Evolutionary conservation across 331 rosid species (phyloP).

Genomic region (Saraca asoca): DNA sequence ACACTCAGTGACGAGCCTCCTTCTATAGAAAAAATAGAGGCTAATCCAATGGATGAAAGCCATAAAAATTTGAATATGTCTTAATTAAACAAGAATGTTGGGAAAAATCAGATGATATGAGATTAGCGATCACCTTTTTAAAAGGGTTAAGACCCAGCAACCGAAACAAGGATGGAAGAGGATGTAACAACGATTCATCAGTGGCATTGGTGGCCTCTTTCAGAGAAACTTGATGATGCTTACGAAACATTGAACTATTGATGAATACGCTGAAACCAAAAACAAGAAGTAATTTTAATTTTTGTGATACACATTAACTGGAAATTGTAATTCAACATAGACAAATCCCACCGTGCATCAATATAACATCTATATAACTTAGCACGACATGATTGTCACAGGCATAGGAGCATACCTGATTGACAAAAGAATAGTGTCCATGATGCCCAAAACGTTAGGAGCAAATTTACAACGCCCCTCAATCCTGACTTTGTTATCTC

Average conservation of each 20-base stretch:
- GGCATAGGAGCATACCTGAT: conserved; percentile 52
- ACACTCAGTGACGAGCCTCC: conserved; percentile 11
- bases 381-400: neutral
- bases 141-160: conserved; percentile 76
- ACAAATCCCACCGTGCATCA: neutral
- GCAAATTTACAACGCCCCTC: conserved; percentile 74
- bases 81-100: neutral
- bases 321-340: neutral
- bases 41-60: conserved; percentile 10
- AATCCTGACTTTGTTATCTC: conserved; percentile 67
- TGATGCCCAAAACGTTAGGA: conserved; percentile 68
- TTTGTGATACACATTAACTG: neutral
- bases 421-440: conserved; percentile 79
- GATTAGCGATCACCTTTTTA: conserved; percentile 61
- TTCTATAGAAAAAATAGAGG: conserved; percentile 22
- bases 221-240: conserved; percentile 67
- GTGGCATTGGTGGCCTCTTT: conserved; percentile 65
- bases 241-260: conserved; percentile 71
- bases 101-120: neutral
- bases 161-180: conserved; percentile 77
- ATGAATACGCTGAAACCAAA: conserved; percentile 60
- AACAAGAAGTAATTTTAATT: conserved; percentile 11
- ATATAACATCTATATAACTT: neutral
- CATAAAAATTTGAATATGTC: conserved; percentile 16
- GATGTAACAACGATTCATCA: conserved; percentile 80